Evolutionary conservation across 2,329 filamentous ascomycete species (phyloP).

Genomic region (Amylocarpus encephaloides): DNA sequence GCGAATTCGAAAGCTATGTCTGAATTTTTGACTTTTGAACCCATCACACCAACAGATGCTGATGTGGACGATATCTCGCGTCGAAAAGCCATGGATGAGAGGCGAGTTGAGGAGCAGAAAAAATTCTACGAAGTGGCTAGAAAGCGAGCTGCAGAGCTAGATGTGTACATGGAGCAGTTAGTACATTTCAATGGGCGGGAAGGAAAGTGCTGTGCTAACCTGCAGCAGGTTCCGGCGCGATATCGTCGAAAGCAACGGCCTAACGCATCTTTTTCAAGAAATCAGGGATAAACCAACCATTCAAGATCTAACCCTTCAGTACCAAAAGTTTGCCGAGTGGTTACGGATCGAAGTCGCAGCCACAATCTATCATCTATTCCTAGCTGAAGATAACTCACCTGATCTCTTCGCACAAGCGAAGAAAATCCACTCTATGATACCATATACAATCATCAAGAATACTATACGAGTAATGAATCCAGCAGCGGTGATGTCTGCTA

Average conservation of each 20-base stretch:
- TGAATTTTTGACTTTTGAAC: constrained; percentile 72
- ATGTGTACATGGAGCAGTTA: constrained; percentile 95
- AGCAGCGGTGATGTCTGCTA: constrained; percentile 91
- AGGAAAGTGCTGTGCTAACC: constrained; percentile 11
- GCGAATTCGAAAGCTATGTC: constrained; percentile 76
- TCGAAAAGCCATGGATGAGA: constrained; percentile 77
- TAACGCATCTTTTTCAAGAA: constrained; percentile 88
- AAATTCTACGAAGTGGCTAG: constrained; percentile 94
- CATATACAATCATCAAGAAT: constrained; percentile 90
- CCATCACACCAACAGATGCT: constrained; percentile 69
- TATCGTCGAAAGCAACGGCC: constrained; percentile 67
- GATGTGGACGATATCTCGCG: constrained; percentile 75
- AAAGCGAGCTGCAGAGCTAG: constrained; percentile 81
- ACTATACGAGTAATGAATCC: constrained; percentile 95
- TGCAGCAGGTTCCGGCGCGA: constrained; percentile 53
- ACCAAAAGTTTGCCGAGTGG: constrained; percentile 98
- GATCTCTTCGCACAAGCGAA: constrained; percentile 93
- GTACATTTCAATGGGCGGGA: constrained; percentile 28
- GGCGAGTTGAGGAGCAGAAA: constrained; percentile 84
- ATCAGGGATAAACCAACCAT: constrained; percentile 88
- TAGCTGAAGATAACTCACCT: constrained; percentile 96
- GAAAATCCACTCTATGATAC: constrained; percentile 88
- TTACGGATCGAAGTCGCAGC: constrained; percentile 93
- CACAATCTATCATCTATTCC: constrained; percentile 92
- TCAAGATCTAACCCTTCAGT: constrained; percentile 83